Conservation (phyloP, 1,284 basidiomycete genomes). For the Microbotryum scabiosae region DNA sequence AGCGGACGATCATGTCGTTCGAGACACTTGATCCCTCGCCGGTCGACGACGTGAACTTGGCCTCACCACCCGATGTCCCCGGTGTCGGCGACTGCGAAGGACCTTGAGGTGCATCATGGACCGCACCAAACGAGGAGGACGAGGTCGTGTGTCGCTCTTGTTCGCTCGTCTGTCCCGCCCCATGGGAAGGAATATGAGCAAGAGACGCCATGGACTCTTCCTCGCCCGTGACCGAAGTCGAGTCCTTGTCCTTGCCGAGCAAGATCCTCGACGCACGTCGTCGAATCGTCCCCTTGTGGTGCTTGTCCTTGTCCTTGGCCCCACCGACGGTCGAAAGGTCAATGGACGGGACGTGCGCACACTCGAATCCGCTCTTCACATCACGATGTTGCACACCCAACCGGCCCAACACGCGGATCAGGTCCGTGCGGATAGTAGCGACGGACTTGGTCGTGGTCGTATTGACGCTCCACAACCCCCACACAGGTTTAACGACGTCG, state of each 20-base stretch:
- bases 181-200: conserved; percentile 19
- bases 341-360: conserved; percentile 87
- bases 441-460: conserved; percentile 90
- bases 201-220: conserved; percentile 66
- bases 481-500: conserved; percentile 23
- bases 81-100: background rate
- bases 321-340: conserved; percentile 63
- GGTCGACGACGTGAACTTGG: conserved; percentile 57
- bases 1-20: conserved; percentile 70
- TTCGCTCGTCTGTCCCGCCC: conserved; percentile 34
- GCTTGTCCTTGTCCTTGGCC: background rate
- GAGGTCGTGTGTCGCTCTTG: conserved; percentile 16
- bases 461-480: conserved; percentile 54
- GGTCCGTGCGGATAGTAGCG: conserved; percentile 68
- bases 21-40: conserved; percentile 47
- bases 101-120: background rate
- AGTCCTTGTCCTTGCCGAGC: conserved; percentile 47
- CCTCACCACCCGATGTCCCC: conserved; percentile 47
- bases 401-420: conserved; percentile 76
- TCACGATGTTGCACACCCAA: conserved; percentile 92
- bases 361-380: conserved; percentile 86
- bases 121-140: conserved; percentile 20
- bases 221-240: conserved; percentile 30
- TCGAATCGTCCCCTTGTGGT: conserved; percentile 46
- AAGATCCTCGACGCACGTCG: conserved; percentile 69